Base-by-base conservation (phyloP, 2,329 filamentous ascomycete genomes). In the Claviceps sp. region DNA sequence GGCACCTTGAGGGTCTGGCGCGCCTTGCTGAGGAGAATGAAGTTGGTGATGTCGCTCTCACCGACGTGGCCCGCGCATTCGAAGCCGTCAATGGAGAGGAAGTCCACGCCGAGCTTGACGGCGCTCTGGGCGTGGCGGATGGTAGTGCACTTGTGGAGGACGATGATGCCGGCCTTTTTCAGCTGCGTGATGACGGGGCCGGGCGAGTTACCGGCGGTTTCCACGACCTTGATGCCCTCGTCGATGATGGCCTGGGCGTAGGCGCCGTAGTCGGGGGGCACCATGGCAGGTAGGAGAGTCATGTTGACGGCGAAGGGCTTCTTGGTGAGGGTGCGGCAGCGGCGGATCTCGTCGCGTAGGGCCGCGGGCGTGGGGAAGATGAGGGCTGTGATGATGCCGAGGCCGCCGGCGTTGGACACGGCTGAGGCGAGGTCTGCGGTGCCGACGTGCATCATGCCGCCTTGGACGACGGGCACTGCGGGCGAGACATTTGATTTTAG, bases 71-170 rank as follows among this genome's bases (percentile, higher is more conserved):
- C 93, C 44, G 89, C 93, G 71, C 93, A 98, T 70, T 98, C 93
- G 65, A 98, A 97, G 44, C 93, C 93, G 65, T 98, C 93, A 60
- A 98, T 97, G 58, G 85, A 90, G 53, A 98, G 72, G 70, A 98
- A 97, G 69, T 98, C 93, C 4, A 96, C 93, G 56, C 93, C 93
- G 40, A 97, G 82, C 70, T 95, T 95, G 53, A 95, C 78, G 47
- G 93, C 93, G 58, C 85, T 89, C 67, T 88, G 80, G 20, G 93
- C 93, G 66, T 98, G 93, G 51, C 89, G 77, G 70, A 98, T 95
- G 5, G 88, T 94, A 8, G 93, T 98, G 75, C 93, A 97, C 73
- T 98, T 98, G 79, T 98, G 93, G 52, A 98, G 74, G 60, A 98
- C 82, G 52, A 79, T 91, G 61, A 80, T 79, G 52, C 81, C 82